Evolutionary conservation across 164 flowering plant genomes (phyloP).

Genomic region (Cinnamomum micranthum): DNA sequence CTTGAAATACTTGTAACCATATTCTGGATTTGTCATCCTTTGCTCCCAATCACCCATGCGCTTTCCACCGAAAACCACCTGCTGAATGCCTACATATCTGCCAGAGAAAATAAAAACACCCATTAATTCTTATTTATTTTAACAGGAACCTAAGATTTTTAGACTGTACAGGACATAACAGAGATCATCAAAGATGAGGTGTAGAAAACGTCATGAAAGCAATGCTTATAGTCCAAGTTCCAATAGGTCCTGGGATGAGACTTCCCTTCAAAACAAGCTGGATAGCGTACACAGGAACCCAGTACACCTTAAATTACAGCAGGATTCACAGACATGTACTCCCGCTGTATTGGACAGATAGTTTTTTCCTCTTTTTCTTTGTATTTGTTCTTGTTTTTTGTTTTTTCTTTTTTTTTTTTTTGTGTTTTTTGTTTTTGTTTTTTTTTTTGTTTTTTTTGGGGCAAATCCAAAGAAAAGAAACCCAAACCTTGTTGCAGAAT

Average conservation of each 20-base stretch:
- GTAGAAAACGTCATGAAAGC: background rate
- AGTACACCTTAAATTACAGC: no score
- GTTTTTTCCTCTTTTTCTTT: no score
- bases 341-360: no score
- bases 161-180: background rate
- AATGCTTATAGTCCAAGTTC: background rate
- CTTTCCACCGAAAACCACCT: constrained; percentile 79
- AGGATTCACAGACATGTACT: no score
- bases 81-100: constrained; percentile 85
- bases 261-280: background rate
- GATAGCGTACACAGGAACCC: background rate
- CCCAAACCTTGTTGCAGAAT: no score
- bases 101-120: background rate
- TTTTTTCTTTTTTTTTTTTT: no score
- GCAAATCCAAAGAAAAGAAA: no score
- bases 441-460: no score
- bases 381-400: no score
- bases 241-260: background rate
- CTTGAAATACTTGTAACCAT: constrained; percentile 79
- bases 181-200: background rate
- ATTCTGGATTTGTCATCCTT: constrained; percentile 70
- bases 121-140: no score
- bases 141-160: no score
- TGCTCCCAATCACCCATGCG: constrained; percentile 92
- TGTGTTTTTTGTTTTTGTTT: no score